These are phyloP conservation scores for Podospora pseudoanserina DNA, from an alignment of 495 filamentous ascomycete species.

Conservation along the genomic window DNA sequence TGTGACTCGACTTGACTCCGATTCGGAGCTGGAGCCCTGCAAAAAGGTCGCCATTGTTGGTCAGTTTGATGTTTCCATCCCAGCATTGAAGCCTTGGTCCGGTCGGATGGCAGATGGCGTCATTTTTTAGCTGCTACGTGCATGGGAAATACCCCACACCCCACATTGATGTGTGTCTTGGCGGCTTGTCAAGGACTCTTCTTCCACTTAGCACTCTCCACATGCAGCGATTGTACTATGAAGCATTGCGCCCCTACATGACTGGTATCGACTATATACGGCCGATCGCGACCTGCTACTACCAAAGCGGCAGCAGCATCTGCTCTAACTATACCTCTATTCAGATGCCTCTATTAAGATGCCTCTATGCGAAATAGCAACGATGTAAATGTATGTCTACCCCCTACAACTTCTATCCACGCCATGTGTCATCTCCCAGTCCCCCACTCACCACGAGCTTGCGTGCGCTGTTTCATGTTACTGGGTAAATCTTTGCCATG, in stretches of 20 bases:
- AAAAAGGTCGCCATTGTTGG: not conserved
- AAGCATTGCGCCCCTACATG: not conserved
- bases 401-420: not conserved
- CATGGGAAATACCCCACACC: not conserved
- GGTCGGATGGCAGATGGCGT: conserved; percentile 22
- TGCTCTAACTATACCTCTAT: not conserved
- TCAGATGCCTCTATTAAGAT: not conserved
- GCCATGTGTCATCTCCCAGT: conserved; percentile 1
- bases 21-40: conserved; percentile 13
- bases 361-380: not conserved
- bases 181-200: not conserved
- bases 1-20: conserved; percentile 10
- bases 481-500: conserved; percentile 45
- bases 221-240: not conserved
- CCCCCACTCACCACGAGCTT: not conserved
- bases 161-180: not conserved
- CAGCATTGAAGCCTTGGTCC: not conserved
- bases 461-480: conserved; percentile 19
- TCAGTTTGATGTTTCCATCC: not conserved
- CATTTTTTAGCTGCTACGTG: conserved; percentile 23
- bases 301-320: too few species aligned
- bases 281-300: too few species aligned
- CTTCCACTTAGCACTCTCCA: not conserved
- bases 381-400: not conserved
- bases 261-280: not conserved